phyloP scores from a whole-genome alignment of 331 rosid genomes.

The Saraca asoca region DNA sequence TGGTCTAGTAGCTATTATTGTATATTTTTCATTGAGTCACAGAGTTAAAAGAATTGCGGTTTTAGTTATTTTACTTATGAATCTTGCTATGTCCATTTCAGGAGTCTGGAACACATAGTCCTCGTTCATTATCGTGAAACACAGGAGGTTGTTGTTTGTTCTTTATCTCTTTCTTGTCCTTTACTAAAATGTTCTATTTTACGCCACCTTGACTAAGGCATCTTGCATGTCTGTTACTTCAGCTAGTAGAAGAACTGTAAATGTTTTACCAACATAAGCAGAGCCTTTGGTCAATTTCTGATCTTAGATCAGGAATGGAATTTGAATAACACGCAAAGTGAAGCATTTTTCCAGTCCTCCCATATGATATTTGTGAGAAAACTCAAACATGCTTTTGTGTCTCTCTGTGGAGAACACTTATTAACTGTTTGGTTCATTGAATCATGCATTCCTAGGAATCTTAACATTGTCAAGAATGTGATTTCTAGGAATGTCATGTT shows the following conservation, averaged over 20 bases:
- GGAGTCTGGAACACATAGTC: conserved; percentile 91
- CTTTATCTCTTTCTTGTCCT: conserved; percentile 25
- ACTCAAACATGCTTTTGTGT: neutral
- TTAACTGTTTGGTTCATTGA: too few relatives aligned
- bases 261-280: neutral
- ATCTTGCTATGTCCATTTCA: conserved; percentile 50
- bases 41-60: conserved; percentile 10
- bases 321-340: neutral
- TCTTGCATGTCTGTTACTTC: conserved; percentile 24
- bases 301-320: conserved; percentile 15
- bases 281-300: conserved; percentile 16
- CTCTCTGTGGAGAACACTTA: conserved; percentile 17
- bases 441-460: too few relatives aligned
- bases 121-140: conserved; percentile 99
- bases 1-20: conserved; percentile 21
- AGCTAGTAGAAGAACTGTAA: conserved; percentile 12
- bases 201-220: conserved; percentile 20
- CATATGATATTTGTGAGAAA: too few relatives aligned
- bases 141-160: conserved; percentile 65
- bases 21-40: conserved; percentile 10
- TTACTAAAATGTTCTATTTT: conserved; percentile 21
- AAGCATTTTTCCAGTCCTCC: too few relatives aligned
- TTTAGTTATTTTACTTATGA: conserved; percentile 10
- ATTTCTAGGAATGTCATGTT: too few relatives aligned
- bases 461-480: too few relatives aligned